Evolutionary conservation across 352 stramenopile genomes (phyloP), one percentile per base, ranked within the genome.

Genomic region (Pseudoperonospora humuli): DNA sequence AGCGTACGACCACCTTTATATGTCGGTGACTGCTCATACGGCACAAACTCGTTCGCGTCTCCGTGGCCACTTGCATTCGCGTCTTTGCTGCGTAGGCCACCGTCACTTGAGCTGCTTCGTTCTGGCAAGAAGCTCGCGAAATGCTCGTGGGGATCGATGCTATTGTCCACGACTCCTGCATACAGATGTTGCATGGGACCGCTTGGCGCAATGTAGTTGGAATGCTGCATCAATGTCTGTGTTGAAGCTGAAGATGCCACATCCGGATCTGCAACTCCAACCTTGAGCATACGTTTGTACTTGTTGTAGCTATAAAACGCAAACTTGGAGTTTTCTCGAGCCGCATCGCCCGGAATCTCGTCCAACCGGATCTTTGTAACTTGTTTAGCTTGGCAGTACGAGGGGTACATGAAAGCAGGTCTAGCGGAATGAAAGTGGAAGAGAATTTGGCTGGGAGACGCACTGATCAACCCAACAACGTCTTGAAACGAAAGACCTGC

Each of bases 141-240:
- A 43, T 93, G 83, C 23, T 95, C 83, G 23, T 95, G 80, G 5
- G 83, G 81, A 42, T 95, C 83, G 32, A 95, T 88, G 27, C 73
- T 93, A 51, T 92, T 92, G 57, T 93, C 80, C n/a, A 93, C 80
- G 13, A 93, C 84, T 0, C 76, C 83, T 2, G 83, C 71, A 32
- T 92, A 91, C 32, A 95, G 45, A 51, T 93, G 79, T 37, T 93
- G 80, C 80, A 95, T 91, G 6, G 83, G 80, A 8, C 83, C 83
- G 18, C 55, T 91, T 17, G 83, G 81, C 3, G 77, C 64, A 14
- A 86, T 84, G 35, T 84, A 91, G 37, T 69, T 86, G 13, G 73
- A 51, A 36, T 70, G 45, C 26, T 67, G 64, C 45, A 61, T 57
- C 20, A 75, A 61, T 7, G 60, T 63, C 18, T 65, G 49, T 20